Evolutionary conservation across 1,284 basidiomycete species (phyloP), one percentile per base, ranked within the genome.

Genomic region (Cutaneotrichosporon dermatis): DNA sequence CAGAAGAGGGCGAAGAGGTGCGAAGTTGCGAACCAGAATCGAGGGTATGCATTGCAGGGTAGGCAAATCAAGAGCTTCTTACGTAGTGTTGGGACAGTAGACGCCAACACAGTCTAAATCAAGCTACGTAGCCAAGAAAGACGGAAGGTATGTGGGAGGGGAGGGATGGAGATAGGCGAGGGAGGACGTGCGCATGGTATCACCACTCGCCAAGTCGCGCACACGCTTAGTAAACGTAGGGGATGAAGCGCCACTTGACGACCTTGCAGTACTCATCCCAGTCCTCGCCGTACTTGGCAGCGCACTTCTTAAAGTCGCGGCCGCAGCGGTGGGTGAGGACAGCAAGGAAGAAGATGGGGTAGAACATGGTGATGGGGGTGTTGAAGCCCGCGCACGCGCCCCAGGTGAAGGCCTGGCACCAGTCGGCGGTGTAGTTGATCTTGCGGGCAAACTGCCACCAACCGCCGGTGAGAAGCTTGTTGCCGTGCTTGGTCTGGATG

Each of bases 281-380:
- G 75, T 95, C 93, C 69, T 95, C 90, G 46, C 92, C 92, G 72
- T 97, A 99, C 82, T 99, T 99, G 68, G 85, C 76, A 4, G 87
- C 86, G 78, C 94, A 98, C 83, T 92, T 83, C 76, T 93, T 92
- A 76, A 96, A 94, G 82, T 97, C 93, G 57, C 93, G 85, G 5
- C 87, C 84, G 69, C 88, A 90, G 49, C 93, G 86, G 73, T 96
- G 93, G 35, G 90, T 82, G 57, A 97, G 85, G 35, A 95, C 92
- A 25, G 84, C 84, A 71, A 93, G 86, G 83, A 95, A 95, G 84
- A 95, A 95, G 55, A 92, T 82, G 5, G 90, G 90, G 80, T 96
- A 95, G 80, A 91, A 98, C 81, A 96, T 94, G 0, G 93, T 93
- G 73, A 99, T 97, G 51, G 87, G 82, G 6, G 89, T 89, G 52